Conservation (phyloP, 345 rosid genomes). For the Eucalyptus erythrocorys region DNA sequence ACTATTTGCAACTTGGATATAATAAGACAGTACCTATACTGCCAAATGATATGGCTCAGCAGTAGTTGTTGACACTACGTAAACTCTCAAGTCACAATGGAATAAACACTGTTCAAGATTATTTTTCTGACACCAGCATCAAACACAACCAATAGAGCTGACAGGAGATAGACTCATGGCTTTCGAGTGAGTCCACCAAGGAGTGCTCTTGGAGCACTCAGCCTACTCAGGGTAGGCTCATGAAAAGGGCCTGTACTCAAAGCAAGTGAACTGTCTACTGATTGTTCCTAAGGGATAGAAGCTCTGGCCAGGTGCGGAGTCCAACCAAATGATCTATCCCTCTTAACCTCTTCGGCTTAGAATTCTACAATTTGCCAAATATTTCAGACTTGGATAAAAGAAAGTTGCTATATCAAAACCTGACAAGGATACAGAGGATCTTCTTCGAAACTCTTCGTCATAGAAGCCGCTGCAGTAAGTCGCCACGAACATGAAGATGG, state of each 20-base stretch:
- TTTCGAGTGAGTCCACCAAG: neutral
- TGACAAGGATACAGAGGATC: conserved; percentile 68
- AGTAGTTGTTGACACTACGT: neutral
- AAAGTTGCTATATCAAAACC: neutral
- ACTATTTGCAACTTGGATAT: neutral
- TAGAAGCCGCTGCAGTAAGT: conserved; percentile 1
- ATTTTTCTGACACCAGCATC: neutral
- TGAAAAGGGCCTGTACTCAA: neutral
- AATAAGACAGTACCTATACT: neutral
- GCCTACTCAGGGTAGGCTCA: neutral
- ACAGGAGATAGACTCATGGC: neutral
- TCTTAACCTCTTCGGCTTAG: neutral
- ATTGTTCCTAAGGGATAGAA: neutral
- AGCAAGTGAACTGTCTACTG: neutral
- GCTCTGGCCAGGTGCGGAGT: neutral
- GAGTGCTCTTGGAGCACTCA: neutral
- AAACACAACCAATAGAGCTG: neutral
- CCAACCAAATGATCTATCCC: neutral
- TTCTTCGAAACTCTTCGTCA: conserved; percentile 33
- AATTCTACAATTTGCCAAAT: neutral
- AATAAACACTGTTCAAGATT: neutral
- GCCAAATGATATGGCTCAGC: neutral
- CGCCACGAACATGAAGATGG: neutral
- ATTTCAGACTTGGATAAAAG: neutral
- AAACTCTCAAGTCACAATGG: neutral